Conservation (phyloP, 345 rosid species). For the Viola odorata region DNA sequence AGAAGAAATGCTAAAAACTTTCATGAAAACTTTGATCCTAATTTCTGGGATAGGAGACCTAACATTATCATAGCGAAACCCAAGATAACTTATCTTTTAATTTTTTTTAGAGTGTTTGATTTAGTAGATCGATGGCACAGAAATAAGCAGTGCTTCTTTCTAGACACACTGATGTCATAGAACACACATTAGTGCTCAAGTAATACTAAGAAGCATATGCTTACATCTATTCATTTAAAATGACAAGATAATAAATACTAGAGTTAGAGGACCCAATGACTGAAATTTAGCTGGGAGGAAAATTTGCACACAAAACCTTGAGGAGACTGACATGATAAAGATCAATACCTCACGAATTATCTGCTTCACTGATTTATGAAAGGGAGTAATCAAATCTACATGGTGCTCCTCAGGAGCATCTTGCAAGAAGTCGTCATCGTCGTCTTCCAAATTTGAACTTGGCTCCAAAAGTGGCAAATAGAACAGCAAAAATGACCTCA, state of each 20-base stretch:
- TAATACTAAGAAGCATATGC: not conserved
- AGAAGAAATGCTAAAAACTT: too few relatives aligned
- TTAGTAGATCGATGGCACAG: not conserved
- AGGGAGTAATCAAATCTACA: constrained; percentile 70
- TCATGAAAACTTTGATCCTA: too few relatives aligned
- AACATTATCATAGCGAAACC: too few relatives aligned
- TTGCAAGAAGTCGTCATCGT: constrained; percentile 64
- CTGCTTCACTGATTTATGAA: constrained; percentile 81
- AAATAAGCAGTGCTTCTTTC: not conserved
- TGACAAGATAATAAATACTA: not conserved
- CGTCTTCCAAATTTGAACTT: constrained; percentile 40
- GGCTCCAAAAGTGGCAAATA: constrained; percentile 96
- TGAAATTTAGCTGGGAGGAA: not conserved
- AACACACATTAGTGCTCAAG: not conserved
- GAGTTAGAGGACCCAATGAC: not conserved
- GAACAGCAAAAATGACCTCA: constrained; percentile 77
- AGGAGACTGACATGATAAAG: not conserved
- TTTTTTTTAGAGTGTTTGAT: too few relatives aligned
- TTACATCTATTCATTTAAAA: not conserved
- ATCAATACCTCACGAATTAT: constrained; percentile 64
- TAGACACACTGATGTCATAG: not conserved
- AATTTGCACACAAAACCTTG: not conserved
- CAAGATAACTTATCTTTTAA: too few relatives aligned
- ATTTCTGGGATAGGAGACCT: not conserved
- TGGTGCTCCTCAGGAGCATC: constrained; percentile 39